A percentile compares a stretch with the other conserved stretches of the same genome.
phyloP scores from a whole-genome alignment of 2,329 filamentous ascomycete species.

The Fonsecaea nubica region DNA sequence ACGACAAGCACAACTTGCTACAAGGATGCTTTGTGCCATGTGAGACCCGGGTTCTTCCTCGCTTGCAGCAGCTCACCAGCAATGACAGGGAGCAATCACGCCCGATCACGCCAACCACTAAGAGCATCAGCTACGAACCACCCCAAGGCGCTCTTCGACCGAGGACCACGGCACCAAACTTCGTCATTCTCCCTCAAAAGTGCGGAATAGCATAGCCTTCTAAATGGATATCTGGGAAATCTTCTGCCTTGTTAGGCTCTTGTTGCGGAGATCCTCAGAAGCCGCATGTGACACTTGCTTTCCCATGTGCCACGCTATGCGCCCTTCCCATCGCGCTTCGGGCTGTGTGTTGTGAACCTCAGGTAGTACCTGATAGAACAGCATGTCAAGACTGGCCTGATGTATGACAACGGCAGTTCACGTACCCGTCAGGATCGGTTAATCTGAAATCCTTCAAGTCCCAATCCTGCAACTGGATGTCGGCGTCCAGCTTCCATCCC shows the following conservation, averaged over 20 bases:
- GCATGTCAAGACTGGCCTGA: not conserved
- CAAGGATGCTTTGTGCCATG: not conserved
- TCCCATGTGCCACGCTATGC: constrained; percentile 3
- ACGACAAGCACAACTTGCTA: not conserved
- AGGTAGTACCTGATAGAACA: not conserved
- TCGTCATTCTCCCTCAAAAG: not conserved
- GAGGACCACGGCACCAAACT: not conserved
- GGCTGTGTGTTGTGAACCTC: constrained; percentile 27
- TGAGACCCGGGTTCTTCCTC: not conserved
- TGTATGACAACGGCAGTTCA: not conserved
- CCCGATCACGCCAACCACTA: not conserved
- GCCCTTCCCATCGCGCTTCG: constrained; percentile 17
- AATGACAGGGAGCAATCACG: not conserved
- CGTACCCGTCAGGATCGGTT: constrained; percentile 34
- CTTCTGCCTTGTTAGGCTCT: not conserved
- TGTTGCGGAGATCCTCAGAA: not conserved
- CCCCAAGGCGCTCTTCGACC: not conserved
- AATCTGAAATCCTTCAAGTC: constrained; percentile 33
- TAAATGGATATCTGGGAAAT: not conserved
- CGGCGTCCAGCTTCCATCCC: constrained; percentile 26
- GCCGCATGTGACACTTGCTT: constrained; percentile 15
- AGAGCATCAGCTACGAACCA: not conserved
- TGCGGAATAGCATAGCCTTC: not conserved
- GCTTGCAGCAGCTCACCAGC: not conserved
- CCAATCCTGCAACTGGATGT: constrained; percentile 32